phyloP scores from a whole-genome alignment of 768 basidiomycete genomes.

The Serendipita sp. region DNA sequence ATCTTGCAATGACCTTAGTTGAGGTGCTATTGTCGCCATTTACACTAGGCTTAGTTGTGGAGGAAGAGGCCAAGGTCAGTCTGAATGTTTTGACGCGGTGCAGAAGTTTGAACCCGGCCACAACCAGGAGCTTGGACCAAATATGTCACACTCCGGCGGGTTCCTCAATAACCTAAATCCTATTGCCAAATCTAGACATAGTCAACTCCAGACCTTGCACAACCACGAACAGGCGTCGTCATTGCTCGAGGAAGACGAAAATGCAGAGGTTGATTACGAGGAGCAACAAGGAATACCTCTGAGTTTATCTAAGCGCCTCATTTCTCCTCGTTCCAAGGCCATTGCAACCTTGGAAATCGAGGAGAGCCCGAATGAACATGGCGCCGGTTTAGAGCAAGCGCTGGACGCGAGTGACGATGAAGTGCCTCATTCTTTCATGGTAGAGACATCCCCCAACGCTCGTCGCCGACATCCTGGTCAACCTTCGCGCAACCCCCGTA shows the following conservation, averaged over 20 bases:
- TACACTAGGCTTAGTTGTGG: not conserved
- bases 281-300: not conserved
- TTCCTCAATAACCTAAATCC: not conserved
- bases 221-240: not conserved
- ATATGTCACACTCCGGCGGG: not conserved
- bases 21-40: not conserved
- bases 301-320: not conserved
- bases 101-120: too few species aligned
- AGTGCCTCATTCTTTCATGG: constrained; percentile 72
- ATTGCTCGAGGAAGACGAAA: constrained; percentile 5
- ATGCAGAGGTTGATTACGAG: not conserved
- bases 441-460: constrained; percentile 41
- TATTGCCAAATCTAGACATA: not conserved
- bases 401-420: constrained; percentile 54
- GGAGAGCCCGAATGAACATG: not conserved
- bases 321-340: not conserved
- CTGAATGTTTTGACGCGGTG: not conserved
- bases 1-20: not conserved
- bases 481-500: not conserved
- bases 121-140: not conserved
- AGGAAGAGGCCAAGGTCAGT: not conserved
- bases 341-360: not conserved
- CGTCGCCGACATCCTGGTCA: not conserved
- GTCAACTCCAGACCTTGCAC: not conserved
- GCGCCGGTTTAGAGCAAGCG: not conserved